phyloP scores from a whole-genome alignment of 768 basidiomycete genomes.

The Tricholoma furcatifolium region DNA sequence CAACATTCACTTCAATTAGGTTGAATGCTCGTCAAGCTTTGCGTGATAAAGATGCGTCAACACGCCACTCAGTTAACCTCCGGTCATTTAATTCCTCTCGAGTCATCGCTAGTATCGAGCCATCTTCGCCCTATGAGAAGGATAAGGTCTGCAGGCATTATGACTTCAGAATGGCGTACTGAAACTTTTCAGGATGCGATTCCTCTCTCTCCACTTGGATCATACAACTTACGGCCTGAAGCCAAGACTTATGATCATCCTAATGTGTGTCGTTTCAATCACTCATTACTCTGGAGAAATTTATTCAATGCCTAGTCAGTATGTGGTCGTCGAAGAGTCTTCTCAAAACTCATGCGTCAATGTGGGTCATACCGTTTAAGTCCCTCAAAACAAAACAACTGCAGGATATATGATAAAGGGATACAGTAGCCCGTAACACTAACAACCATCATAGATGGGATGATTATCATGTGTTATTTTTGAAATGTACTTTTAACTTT shows the following conservation, averaged over 20 bases:
- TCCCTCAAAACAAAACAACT: background rate
- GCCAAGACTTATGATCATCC: background rate
- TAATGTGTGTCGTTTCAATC: background rate
- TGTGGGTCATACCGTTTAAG: background rate
- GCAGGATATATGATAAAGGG: background rate
- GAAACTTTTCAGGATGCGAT: background rate
- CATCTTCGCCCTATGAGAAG: slow-evolving; percentile 3
- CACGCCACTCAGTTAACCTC: slow-evolving; percentile 12
- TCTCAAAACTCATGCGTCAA: background rate
- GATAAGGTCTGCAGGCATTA: slow-evolving; percentile 11
- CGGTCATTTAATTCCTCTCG: slow-evolving; percentile 12
- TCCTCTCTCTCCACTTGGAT: slow-evolving; percentile 4
- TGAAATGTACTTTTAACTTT: background rate
- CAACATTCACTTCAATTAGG: slow-evolving; percentile 8
- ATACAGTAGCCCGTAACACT: too few relatives aligned
- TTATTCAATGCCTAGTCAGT: background rate
- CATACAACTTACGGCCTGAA: background rate
- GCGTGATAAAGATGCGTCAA: slow-evolving; percentile 10
- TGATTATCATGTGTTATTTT: background rate
- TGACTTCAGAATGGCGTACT: background rate
- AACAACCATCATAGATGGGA: too few relatives aligned
- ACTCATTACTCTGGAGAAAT: background rate
- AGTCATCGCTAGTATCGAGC: slow-evolving; percentile 1
- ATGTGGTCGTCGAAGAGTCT: background rate
- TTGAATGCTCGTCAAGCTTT: slow-evolving; percentile 21